Conservation (phyloP, 2,329 filamentous ascomycete species). For the Colletotrichum phormii region DNA sequence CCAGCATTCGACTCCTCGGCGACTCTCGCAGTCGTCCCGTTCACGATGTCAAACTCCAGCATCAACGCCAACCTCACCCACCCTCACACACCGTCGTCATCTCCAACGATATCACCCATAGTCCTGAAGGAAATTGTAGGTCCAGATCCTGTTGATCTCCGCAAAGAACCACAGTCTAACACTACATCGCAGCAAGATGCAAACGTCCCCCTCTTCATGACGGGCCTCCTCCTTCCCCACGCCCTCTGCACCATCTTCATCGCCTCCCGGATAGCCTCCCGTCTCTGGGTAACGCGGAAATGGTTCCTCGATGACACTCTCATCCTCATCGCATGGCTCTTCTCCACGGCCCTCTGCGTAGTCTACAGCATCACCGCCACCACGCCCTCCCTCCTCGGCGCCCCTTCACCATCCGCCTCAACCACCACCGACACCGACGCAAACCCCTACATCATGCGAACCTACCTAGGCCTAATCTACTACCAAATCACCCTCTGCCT, state of each 20-base stretch:
- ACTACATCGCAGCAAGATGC: slow-evolving; percentile 5
- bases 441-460: slow-evolving; percentile 44
- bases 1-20: neutral
- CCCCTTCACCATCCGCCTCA: slow-evolving; percentile 25
- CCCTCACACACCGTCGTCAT: neutral
- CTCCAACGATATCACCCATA: neutral
- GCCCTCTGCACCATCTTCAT: slow-evolving; percentile 47
- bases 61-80: slow-evolving; percentile 3
- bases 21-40: neutral
- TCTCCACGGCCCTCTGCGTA: slow-evolving; percentile 46
- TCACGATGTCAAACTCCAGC: slow-evolving; percentile 2
- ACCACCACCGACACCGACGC: slow-evolving; percentile 22
- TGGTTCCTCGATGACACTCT: slow-evolving; percentile 50
- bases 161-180: neutral
- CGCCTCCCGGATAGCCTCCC: slow-evolving; percentile 43
- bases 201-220: slow-evolving; percentile 42
- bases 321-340: slow-evolving; percentile 45
- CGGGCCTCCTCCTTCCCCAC: slow-evolving; percentile 48
- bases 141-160: neutral
- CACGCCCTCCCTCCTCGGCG: slow-evolving; percentile 38
- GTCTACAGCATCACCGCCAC: slow-evolving; percentile 46
- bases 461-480: slow-evolving; percentile 49
- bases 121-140: slow-evolving; percentile 22
- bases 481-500: slow-evolving; percentile 52
- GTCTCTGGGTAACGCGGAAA: slow-evolving; percentile 43